A percentile compares a stretch with the other conserved stretches of the same genome.
Conservation (phyloP, 176 grass and related monocot species). For the Raddia distichophylla region DNA sequence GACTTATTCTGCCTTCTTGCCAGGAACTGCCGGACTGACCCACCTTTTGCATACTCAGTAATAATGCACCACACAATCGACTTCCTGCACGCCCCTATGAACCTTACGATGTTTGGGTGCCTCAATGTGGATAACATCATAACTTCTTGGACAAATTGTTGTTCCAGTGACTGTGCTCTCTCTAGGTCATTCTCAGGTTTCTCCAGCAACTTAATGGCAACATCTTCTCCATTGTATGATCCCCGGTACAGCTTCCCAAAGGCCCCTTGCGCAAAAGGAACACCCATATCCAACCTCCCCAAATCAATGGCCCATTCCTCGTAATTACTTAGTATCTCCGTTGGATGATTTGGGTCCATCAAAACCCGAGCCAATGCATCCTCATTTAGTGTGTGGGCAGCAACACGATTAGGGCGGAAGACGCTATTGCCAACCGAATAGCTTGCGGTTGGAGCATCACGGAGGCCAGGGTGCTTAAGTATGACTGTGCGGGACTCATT, state of each 20-base stretch:
- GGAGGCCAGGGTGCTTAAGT: constrained; percentile 89
- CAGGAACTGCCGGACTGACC: constrained; percentile 89
- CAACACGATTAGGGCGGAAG: constrained; percentile 74
- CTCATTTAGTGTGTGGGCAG: constrained; percentile 63
- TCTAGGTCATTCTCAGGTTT: constrained; percentile 87
- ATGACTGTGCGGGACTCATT: constrained; percentile 83
- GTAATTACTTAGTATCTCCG: constrained; percentile 79
- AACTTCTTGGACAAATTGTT: constrained; percentile 98
- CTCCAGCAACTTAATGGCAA: constrained; percentile 93
- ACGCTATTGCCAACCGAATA: constrained; percentile 87
- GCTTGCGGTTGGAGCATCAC: constrained; percentile 57
- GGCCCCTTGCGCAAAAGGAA: constrained; percentile 86
- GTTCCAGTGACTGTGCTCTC: constrained; percentile 90
- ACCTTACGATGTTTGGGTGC: constrained; percentile 92
- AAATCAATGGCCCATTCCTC: constrained; percentile 95
- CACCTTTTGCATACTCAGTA: constrained; percentile 96
- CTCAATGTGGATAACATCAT: constrained; percentile 92
- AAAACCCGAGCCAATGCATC: constrained; percentile 80
- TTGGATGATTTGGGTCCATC: constrained; percentile 76
- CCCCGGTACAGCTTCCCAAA: constrained; percentile 95
- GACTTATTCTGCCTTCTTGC: constrained; percentile 82
- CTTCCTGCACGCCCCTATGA: constrained; percentile 97
- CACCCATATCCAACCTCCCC: constrained; percentile 83
- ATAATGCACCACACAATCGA: constrained; percentile 97
- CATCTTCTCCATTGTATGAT: constrained; percentile 90